Percentiles rank a stretch among this genome's conserved stretches.
These are phyloP conservation scores for Scytalidium lignicola DNA, from an alignment of 2,329 filamentous ascomycete species.

Conservation along the genomic window DNA sequence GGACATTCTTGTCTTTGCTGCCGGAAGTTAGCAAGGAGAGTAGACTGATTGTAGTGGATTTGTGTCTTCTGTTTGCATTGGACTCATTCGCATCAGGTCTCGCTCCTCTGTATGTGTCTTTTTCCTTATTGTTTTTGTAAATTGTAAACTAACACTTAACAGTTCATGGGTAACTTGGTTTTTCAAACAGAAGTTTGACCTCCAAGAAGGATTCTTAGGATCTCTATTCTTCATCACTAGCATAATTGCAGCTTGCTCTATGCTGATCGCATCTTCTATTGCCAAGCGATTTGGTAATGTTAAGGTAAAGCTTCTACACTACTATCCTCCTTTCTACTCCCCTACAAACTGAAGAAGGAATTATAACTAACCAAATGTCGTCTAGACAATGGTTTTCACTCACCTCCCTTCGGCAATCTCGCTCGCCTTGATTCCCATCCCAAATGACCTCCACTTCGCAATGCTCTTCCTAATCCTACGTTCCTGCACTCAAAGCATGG, in stretches of 20 bases:
- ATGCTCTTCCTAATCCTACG: constrained; percentile 58
- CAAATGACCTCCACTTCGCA: constrained; percentile 46
- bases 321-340: background rate
- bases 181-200: constrained; percentile 43
- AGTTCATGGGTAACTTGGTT: constrained; percentile 55
- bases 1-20: constrained; percentile 33
- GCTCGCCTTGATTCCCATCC: constrained; percentile 57
- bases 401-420: constrained; percentile 65
- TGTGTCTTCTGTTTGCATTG: constrained; percentile 63
- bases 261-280: constrained; percentile 48
- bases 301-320: constrained; percentile 38
- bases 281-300: constrained; percentile 56
- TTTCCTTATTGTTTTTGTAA: constrained; percentile 35
- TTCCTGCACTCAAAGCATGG: constrained; percentile 62
- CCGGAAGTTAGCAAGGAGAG: constrained; percentile 54
- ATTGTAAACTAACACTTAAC: constrained; percentile 35
- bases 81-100: constrained; percentile 69
- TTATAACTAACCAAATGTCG: background rate
- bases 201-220: constrained; percentile 46
- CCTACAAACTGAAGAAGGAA: background rate
- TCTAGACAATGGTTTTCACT: constrained; percentile 68
- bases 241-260: constrained; percentile 46
- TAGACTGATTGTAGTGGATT: constrained; percentile 47
- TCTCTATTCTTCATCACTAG: constrained; percentile 50
- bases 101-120: constrained; percentile 49